phyloP scores from a whole-genome alignment of 202 grass and related monocot species.

The Eragrostis tef region DNA sequence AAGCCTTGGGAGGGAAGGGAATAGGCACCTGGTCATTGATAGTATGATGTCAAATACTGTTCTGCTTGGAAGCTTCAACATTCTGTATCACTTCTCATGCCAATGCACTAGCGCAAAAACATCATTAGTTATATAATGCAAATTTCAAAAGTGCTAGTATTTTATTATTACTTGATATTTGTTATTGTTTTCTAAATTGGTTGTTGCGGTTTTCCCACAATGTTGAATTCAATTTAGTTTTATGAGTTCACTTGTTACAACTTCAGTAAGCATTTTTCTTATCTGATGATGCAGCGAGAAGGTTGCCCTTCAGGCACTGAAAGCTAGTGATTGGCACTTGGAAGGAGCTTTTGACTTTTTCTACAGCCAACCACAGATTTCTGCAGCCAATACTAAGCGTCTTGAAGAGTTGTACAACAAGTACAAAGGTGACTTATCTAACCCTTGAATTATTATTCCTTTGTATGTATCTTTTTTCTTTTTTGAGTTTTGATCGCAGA shows the following conservation, averaged over 20 bases:
- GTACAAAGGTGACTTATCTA: slow-evolving; percentile 78
- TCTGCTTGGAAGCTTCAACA: not conserved
- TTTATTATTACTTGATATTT: not conserved
- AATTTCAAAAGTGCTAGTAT: not conserved
- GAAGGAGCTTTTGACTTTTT: slow-evolving; percentile 99
- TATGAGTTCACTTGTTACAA: not conserved
- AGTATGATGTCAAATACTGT: not conserved
- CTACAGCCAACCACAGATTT: slow-evolving; percentile 92
- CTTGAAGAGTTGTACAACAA: slow-evolving; percentile 87
- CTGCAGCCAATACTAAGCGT: slow-evolving; percentile 68
- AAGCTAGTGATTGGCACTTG: slow-evolving; percentile 98
- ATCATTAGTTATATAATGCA: not conserved
- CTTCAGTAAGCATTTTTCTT: slow-evolving; percentile 26
- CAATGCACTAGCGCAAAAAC: not conserved
- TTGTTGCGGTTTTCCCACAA: not conserved
- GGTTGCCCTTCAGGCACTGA: slow-evolving; percentile 89
- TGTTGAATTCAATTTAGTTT: not conserved
- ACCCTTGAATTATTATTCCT: not conserved
- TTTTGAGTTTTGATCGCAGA: slow-evolving; percentile 4
- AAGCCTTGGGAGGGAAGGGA: not conserved
- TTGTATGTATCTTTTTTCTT: not conserved
- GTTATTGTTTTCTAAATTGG: slow-evolving; percentile 7
- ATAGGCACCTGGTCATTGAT: not conserved
- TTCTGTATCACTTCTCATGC: not conserved
- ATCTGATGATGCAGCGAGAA: slow-evolving; percentile 72